Evolutionary conservation across 345 rosid species (phyloP).

Genomic region (Linum lewisii): DNA sequence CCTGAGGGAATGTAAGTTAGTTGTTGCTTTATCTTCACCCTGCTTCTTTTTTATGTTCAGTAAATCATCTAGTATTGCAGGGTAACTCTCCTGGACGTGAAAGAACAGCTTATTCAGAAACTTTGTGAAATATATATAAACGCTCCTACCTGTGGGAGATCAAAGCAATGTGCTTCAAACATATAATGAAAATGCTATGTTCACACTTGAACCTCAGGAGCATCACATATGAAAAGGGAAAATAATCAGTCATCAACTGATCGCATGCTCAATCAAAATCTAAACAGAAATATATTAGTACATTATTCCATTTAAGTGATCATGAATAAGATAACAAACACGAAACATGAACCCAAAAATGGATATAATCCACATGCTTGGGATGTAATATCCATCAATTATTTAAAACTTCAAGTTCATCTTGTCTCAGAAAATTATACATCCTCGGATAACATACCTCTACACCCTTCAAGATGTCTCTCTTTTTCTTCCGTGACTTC

Average conservation of each 20-base stretch:
- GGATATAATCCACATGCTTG: neutral
- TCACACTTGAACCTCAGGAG: no score
- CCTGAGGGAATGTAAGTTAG: constrained; percentile 62
- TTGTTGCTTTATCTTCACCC: constrained; percentile 60
- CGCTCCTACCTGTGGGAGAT: no score
- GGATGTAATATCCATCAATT: neutral
- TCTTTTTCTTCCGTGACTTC: constrained; percentile 18
- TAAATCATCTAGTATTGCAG: constrained; percentile 47
- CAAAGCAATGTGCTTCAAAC: no score
- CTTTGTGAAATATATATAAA: neutral
- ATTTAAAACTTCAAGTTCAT: neutral
- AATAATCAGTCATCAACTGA: neutral
- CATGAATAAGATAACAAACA: neutral
- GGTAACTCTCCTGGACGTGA: constrained; percentile 34
- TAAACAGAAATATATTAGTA: no score
- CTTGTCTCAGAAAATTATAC: no score
- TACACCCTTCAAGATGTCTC: neutral
- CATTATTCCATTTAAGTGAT: neutral
- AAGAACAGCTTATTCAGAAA: constrained; percentile 7
- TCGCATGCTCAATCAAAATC: neutral
- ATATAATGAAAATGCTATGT: no score
- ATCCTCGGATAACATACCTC: no score
- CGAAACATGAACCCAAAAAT: neutral
- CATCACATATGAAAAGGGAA: neutral
- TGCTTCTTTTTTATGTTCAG: constrained; percentile 68